Base-by-base conservation (phyloP, 2,329 filamentous ascomycete genomes). In the Akanthomyces dipterigenus region DNA sequence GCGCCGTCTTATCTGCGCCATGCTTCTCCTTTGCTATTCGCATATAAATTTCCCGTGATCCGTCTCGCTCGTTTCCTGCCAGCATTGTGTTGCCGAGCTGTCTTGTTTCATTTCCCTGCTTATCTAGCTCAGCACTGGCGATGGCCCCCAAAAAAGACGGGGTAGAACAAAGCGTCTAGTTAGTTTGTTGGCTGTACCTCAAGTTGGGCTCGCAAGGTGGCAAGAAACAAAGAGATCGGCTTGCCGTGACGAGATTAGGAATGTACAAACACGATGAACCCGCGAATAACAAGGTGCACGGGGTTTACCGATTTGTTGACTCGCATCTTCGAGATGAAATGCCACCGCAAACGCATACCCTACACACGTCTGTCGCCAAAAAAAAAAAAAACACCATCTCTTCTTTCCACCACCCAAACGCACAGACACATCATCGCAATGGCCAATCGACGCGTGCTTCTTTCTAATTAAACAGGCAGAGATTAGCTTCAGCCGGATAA, bases 81-180 rank as follows among this genome's bases (percentile, higher is more conserved):
- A 38, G 36, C 36, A 38, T 38, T 38, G 36, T 38, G 12, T 5
- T 16, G 36, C 14, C 8, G 14, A 38, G 36, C 11, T 42, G 34
- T 54, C 22, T 42, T 28, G 20, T 11, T 26, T 28, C 24, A 3
- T 20, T 55, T 36, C 14, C 45, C 12, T 4, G 20, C n/a, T 56
- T 46, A 28, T 34, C 24, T 36, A 6, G 22, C 9, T 3, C 45
- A 16, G 24, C 24, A 8, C 28, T 38, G 4, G 12, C 28, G 55
- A 57, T 57, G 55, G 55, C 55, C 55, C 51, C 55, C 31, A 57
- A 57, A 48, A 48, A 57, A 57, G 31, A 57, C 28, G 31, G 28
- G 55, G 43, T 31, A 26, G 14, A 18, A 22, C 31, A 16, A 54
- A 34, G 31, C 7, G 4, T 34, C 36, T 26, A 22, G n/a, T 53